Conservation (phyloP, 768 basidiomycete species). For the Hypholoma fasciculare region DNA sequence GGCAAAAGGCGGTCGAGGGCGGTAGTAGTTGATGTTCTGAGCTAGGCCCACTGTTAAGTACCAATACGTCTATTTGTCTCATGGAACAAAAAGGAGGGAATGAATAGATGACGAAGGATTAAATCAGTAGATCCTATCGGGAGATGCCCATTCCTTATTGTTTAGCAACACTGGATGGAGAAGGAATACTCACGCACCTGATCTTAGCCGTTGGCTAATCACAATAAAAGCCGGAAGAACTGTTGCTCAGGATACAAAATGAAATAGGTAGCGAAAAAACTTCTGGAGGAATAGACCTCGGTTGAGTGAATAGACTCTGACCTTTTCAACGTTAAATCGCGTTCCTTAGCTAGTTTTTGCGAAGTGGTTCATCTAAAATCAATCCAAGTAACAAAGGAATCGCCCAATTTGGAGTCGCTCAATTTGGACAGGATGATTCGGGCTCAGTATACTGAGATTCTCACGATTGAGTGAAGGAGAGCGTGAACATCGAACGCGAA, state of each 20-base stretch:
- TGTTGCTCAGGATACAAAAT: constrained; percentile 4
- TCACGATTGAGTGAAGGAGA: too few relatives aligned
- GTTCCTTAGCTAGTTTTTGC: too few relatives aligned
- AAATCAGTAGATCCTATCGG: constrained; percentile 30
- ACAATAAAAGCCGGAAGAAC: constrained; percentile 17
- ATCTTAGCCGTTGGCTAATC: constrained; percentile 20
- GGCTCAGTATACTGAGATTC: too few relatives aligned
- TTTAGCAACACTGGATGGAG: constrained; percentile 23
- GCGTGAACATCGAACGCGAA: too few relatives aligned
- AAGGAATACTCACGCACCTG: constrained; percentile 26
- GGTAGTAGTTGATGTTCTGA: constrained; percentile 11
- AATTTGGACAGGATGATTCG: too few relatives aligned
- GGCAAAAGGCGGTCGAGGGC: constrained; percentile 8
- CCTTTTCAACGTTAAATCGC: too few relatives aligned
- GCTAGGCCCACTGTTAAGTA: constrained; percentile 27
- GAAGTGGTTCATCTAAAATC: too few relatives aligned
- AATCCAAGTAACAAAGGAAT: too few relatives aligned
- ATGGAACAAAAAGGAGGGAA: constrained; percentile 37
- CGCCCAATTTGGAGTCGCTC: too few relatives aligned
- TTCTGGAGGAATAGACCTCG: neutral
- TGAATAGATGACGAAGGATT: constrained; percentile 24
- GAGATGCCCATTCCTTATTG: constrained; percentile 33
- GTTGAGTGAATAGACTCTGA: neutral
- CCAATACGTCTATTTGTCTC: constrained; percentile 28
- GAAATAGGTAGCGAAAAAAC: neutral